phyloP scores from a whole-genome alignment of 176 grass and related monocot species.

The Avena atlantica region DNA sequence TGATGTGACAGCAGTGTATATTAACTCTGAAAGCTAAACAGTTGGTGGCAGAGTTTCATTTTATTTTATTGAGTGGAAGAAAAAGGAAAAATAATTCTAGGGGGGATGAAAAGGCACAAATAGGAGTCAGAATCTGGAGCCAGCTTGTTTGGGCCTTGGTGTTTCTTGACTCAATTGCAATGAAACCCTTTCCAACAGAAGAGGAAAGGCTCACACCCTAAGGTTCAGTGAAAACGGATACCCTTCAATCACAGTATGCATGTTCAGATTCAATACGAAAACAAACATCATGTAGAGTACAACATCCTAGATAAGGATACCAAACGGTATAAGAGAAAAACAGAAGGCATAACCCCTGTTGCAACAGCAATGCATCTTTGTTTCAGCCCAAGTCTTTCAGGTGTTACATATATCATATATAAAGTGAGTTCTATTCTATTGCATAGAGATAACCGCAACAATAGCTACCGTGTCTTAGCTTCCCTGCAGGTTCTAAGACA shows the following conservation, averaged over 20 bases:
- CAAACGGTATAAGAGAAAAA: neutral
- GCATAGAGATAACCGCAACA: neutral
- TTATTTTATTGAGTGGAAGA: neutral
- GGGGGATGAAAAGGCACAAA: neutral
- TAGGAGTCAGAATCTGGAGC: neutral
- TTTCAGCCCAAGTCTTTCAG: neutral
- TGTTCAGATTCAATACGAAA: slow-evolving; percentile 18
- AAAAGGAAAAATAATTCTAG: neutral
- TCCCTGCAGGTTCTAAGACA: slow-evolving; percentile 8
- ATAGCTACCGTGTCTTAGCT: neutral
- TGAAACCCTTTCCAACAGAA: neutral
- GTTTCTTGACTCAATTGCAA: neutral
- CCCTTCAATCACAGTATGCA: slow-evolving; percentile 3
- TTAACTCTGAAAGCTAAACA: neutral
- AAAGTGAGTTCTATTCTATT: neutral
- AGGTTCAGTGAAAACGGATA: neutral
- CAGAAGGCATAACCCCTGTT: neutral
- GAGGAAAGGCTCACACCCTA: neutral
- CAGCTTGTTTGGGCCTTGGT: neutral
- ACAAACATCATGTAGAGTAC: neutral
- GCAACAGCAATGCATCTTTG: neutral
- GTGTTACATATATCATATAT: neutral
- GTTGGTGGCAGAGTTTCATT: neutral
- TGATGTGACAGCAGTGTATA: neutral
- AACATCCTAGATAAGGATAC: neutral